Conservation (phyloP, 805 yeast species). For the Metschnikowia lachancei region DNA sequence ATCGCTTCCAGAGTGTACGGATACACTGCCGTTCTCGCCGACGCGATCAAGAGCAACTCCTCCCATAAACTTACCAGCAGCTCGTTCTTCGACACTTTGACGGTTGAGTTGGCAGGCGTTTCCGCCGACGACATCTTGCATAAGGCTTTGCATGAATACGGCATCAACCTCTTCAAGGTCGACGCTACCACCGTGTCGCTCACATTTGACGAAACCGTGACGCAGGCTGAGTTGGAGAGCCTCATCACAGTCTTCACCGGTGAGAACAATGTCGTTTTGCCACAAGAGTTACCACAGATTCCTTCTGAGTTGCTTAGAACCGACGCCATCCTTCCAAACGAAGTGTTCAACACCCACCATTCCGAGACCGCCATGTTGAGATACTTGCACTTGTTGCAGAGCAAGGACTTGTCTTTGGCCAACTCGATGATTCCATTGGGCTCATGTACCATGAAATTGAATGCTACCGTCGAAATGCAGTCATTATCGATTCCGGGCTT, state of each 20-base stretch:
- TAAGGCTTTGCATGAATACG: conserved; percentile 56
- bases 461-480: conserved; percentile 92
- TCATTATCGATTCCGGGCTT: conserved; percentile 96
- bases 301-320: conserved; percentile 52
- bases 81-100: conserved; percentile 84
- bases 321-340: conserved; percentile 61
- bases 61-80: conserved; percentile 52
- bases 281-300: conserved; percentile 45
- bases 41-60: conserved; percentile 38
- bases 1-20: conserved; percentile 80
- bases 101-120: conserved; percentile 52
- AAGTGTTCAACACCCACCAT: conserved; percentile 82
- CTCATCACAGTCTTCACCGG: conserved; percentile 63
- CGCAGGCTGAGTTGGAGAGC: conserved; percentile 54
- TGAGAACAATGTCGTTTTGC: conserved; percentile 15
- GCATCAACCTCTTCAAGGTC: conserved; percentile 75
- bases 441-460: conserved; percentile 96
- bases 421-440: conserved; percentile 97
- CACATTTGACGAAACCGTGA: conserved; percentile 89
- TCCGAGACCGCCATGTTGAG: conserved; percentile 94
- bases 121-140: conserved; percentile 55
- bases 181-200: conserved; percentile 61
- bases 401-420: conserved; percentile 87
- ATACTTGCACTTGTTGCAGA: conserved; percentile 79
- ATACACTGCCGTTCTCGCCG: conserved; percentile 68